phyloP scores from a whole-genome alignment of 2,329 filamentous ascomycete species.

The Fusarium agapanthi region DNA sequence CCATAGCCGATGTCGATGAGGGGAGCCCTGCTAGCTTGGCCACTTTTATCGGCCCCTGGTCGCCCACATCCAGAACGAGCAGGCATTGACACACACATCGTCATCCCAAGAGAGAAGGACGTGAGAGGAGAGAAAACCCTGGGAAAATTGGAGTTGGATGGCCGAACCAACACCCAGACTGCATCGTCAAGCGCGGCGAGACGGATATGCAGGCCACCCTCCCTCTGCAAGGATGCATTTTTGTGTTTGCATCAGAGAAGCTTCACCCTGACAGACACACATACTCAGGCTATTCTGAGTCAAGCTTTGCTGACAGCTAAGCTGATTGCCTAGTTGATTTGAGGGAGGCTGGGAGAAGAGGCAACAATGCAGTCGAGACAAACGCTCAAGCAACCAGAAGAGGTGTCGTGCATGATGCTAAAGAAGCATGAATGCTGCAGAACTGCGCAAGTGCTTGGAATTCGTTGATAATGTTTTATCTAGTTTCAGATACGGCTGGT shows the following conservation, averaged over 20 bases:
- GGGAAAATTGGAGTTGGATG: background rate
- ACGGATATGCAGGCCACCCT: conserved; percentile 26
- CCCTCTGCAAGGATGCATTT: conserved; percentile 20
- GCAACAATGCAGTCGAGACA: conserved; percentile 5
- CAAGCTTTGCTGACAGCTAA: conserved; percentile 1
- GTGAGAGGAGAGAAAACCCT: conserved; percentile 6
- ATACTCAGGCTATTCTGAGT: background rate
- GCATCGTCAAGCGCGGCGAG: conserved; percentile 30
- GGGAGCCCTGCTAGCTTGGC: conserved; percentile 17
- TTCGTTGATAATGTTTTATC: conserved; percentile 8
- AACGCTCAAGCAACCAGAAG: background rate
- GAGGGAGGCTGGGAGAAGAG: conserved; percentile 19
- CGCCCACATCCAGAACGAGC: background rate
- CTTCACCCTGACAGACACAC: conserved; percentile 7
- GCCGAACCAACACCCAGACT: conserved; percentile 18
- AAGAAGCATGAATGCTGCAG: conserved; percentile 1
- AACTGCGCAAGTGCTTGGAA: background rate
- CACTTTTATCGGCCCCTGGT: conserved; percentile 21
- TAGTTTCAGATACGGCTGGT: background rate
- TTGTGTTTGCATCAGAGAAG: conserved; percentile 21
- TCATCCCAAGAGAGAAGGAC: conserved; percentile 3
- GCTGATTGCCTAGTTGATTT: background rate
- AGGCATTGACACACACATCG: conserved; percentile 8
- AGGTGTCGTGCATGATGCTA: conserved; percentile 9
- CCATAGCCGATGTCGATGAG: conserved; percentile 25